Evolutionary conservation across 2,329 filamentous ascomycete species (phyloP).

Genomic region (Xylariaceae sp.): DNA sequence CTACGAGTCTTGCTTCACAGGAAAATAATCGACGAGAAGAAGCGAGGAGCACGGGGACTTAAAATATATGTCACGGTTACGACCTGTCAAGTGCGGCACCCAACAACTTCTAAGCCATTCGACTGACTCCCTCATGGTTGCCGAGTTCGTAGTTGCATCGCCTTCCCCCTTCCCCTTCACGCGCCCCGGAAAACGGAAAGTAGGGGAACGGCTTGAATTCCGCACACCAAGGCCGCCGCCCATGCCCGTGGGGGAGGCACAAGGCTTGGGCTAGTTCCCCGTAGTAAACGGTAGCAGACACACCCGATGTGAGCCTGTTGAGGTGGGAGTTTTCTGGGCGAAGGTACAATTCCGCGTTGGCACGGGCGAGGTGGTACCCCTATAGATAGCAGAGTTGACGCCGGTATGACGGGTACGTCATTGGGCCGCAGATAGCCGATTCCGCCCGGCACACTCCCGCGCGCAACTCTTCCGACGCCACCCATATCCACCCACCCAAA

Average conservation of each 20-base stretch:
- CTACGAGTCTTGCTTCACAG: neutral
- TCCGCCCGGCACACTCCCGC: constrained; percentile 1
- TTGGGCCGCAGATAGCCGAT: constrained; percentile 30
- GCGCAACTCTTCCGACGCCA: constrained; percentile 24
- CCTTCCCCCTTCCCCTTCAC: constrained; percentile 32
- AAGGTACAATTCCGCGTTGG: neutral
- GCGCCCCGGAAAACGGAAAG: constrained; percentile 23
- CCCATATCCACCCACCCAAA: constrained; percentile 7
- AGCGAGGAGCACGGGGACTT: neutral
- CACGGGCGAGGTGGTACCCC: constrained; percentile 10
- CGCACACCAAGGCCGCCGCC: constrained; percentile 18
- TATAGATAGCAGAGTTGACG: constrained; percentile 13
- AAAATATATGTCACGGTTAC: neutral
- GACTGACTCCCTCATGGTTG: neutral
- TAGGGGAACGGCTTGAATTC: constrained; percentile 26
- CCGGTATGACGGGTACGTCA: constrained; percentile 21
- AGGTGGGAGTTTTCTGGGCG: neutral
- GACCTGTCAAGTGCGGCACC: neutral
- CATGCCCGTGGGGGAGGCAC: neutral
- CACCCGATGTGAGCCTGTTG: too few species aligned
- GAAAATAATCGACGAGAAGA: neutral
- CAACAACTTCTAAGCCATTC: neutral
- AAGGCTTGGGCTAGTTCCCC: too few species aligned
- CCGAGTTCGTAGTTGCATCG: neutral
- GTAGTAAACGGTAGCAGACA: too few species aligned